Percentiles rank a stretch among this genome's conserved stretches.
Evolutionary conservation across 2,329 filamentous ascomycete species (phyloP).

Genomic region (Aspergillus jensenii): DNA sequence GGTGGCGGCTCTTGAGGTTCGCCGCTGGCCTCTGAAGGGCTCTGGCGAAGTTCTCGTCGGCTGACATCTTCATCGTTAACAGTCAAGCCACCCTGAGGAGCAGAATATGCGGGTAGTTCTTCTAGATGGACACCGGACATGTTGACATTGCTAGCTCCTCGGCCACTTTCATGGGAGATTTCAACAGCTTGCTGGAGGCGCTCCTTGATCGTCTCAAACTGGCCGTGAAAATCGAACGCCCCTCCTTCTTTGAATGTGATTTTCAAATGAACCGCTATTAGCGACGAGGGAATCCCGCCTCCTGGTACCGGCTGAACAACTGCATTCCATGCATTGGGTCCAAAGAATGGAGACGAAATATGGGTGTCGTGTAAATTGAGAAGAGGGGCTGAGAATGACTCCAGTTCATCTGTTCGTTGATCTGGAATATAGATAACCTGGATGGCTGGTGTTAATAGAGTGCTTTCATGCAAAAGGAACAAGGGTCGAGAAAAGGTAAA

Average conservation of each 20-base stretch:
- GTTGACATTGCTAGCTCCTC: slow-evolving; percentile 51
- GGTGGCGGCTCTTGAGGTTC: slow-evolving; percentile 74
- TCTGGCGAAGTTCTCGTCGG: slow-evolving; percentile 15
- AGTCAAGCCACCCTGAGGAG: slow-evolving; percentile 43
- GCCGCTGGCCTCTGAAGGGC: slow-evolving; percentile 33
- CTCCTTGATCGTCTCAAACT: slow-evolving; percentile 82
- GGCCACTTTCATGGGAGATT: slow-evolving; percentile 36
- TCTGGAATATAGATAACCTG: slow-evolving; percentile 86
- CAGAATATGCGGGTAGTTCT: slow-evolving; percentile 84
- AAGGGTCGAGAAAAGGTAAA: slow-evolving; percentile 10
- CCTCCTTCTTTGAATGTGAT: slow-evolving; percentile 93
- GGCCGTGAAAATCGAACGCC: slow-evolving; percentile 84
- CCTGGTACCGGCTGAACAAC: slow-evolving; percentile 76
- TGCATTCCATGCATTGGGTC: slow-evolving; percentile 85
- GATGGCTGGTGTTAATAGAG: slow-evolving; percentile 10
- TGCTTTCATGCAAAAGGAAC: background rate
- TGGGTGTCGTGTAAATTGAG: slow-evolving; percentile 84
- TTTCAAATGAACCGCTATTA: slow-evolving; percentile 74
- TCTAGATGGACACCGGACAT: slow-evolving; percentile 73
- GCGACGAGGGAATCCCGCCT: slow-evolving; percentile 74
- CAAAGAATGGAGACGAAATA: slow-evolving; percentile 86
- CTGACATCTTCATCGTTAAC: slow-evolving; percentile 5
- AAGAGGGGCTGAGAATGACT: slow-evolving; percentile 87
- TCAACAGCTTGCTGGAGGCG: slow-evolving; percentile 78
- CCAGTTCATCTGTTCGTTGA: slow-evolving; percentile 65